Percentiles rank a stretch among this genome's conserved stretches.
Evolutionary conservation across 2,329 filamentous ascomycete species (phyloP).

Genomic region (Basipetospora chlamydospora): DNA sequence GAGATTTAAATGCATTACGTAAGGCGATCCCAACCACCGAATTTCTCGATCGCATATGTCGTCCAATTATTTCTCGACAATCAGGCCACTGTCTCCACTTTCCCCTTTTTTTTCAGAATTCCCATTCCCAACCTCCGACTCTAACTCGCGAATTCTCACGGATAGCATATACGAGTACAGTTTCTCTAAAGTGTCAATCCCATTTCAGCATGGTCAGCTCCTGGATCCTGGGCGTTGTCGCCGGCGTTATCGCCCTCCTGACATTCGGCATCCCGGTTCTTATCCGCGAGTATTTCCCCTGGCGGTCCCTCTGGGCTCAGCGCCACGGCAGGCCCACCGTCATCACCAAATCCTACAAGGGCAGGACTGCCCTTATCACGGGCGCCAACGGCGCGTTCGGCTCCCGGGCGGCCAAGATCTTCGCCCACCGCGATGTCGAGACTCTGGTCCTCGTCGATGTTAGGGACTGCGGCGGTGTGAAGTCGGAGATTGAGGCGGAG

Average conservation of each 20-base stretch:
- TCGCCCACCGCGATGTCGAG: conserved; percentile 18
- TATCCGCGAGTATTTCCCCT: conserved; percentile 21
- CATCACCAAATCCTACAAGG: conserved; percentile 19
- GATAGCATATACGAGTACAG: no score
- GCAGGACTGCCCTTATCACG: conserved; percentile 20
- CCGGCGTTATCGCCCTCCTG: conserved; percentile 11
- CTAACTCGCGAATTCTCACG: no score
- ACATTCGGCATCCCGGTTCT: conserved; percentile 17
- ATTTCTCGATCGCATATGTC: no score
- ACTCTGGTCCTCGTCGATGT: conserved; percentile 22
- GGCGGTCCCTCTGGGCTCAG: conserved; percentile 17
- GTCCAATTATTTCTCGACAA: no score
- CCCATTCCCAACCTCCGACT: no score
- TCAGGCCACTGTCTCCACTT: no score
- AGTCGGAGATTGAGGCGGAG: conserved; percentile 19
- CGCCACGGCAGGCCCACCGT: conserved; percentile 18
- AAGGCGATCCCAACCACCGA: no score
- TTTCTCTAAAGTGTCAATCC: no score
- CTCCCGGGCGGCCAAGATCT: conserved; percentile 20
- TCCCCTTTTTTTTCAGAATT: no score
- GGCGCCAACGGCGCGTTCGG: conserved; percentile 22
- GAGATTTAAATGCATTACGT: no score
- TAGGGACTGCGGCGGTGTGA: conserved; percentile 17
- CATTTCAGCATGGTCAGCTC: conserved; percentile 9
- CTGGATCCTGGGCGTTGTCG: conserved; percentile 6